Percentiles rank a stretch among this genome's conserved stretches.
Conservation (phyloP, 2,329 filamentous ascomycete genomes). For the Plenodomus biglobosus region DNA sequence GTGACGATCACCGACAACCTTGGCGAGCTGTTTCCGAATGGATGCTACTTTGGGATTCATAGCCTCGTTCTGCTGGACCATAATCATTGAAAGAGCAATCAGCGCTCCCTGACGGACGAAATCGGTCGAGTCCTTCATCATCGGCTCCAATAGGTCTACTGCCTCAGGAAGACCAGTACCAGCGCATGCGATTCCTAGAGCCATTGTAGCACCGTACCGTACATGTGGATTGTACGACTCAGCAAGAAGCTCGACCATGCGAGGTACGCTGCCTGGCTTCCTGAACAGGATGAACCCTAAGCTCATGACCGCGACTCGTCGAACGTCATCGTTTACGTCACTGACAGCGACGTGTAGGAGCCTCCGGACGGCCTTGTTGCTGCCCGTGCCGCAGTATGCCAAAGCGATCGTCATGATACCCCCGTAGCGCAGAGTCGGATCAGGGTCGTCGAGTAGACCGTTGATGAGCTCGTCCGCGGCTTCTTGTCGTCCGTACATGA, state of each 20-base stretch:
- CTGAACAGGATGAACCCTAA: constrained; percentile 98
- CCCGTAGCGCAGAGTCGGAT: constrained; percentile 90
- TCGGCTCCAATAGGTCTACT: constrained; percentile 93
- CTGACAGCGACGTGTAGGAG: constrained; percentile 94
- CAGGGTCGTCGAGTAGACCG: constrained; percentile 86
- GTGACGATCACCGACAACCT: constrained; percentile 90
- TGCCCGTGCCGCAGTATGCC: constrained; percentile 94
- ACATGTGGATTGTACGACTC: constrained; percentile 99
- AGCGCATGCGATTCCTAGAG: constrained; percentile 94
- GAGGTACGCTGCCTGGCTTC: constrained; percentile 93
- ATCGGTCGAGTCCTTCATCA: constrained; percentile 99
- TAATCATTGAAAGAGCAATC: constrained; percentile 94
- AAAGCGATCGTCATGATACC: constrained; percentile 98
- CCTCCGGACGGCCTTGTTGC: constrained; percentile 97
- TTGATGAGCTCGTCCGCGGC: constrained; percentile 93
- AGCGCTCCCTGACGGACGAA: constrained; percentile 96
- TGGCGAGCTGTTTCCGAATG: constrained; percentile 90
- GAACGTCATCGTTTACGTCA: constrained; percentile 96
- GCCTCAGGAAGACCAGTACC: constrained; percentile 95
- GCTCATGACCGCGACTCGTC: constrained; percentile 94
- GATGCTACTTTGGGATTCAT: constrained; percentile 96
- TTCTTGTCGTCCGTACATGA: constrained; percentile 97
- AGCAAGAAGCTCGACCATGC: constrained; percentile 97
- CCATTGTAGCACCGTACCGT: constrained; percentile 96
- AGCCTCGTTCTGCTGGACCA: constrained; percentile 98